These are phyloP conservation scores for Nemania serpens DNA, from an alignment of 2,329 filamentous ascomycete species.

Conservation along the genomic window DNA sequence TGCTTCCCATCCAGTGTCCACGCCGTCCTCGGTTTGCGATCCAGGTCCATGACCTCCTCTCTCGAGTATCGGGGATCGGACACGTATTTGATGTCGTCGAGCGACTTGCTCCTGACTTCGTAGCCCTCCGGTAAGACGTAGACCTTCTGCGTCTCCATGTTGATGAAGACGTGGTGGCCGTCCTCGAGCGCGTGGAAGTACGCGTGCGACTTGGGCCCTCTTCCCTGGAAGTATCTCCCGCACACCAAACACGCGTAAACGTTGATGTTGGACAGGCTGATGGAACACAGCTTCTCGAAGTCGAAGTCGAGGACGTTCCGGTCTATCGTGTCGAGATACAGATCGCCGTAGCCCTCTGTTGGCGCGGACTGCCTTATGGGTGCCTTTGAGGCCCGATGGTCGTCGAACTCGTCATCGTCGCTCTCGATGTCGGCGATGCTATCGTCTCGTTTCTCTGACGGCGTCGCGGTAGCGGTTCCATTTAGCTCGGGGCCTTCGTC, in stretches of 20 bases:
- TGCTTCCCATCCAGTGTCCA: conserved; percentile 82
- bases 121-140: conserved; percentile 96
- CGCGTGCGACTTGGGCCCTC: conserved; percentile 91
- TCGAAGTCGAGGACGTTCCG: conserved; percentile 94
- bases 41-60: conserved; percentile 78
- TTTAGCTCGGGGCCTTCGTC: conserved; percentile 50
- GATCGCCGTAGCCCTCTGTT: conserved; percentile 86
- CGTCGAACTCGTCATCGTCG: conserved; percentile 47
- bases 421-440: conserved; percentile 43
- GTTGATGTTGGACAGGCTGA: conserved; percentile 97
- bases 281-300: conserved; percentile 97
- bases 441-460: conserved; percentile 36
- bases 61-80: conserved; percentile 87
- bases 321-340: conserved; percentile 97
- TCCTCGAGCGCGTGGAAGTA: conserved; percentile 97
- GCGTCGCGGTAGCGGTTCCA: conserved; percentile 40
- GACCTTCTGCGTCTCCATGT: conserved; percentile 90
- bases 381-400: conserved; percentile 46
- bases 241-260: conserved; percentile 97
- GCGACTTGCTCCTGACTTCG: conserved; percentile 89
- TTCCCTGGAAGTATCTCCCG: conserved; percentile 95
- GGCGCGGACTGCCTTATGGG: conserved; percentile 75
- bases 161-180: conserved; percentile 96
- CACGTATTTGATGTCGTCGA: conserved; percentile 98
- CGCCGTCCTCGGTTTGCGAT: conserved; percentile 65